Base-by-base conservation (phyloP, 371 early-diverging fungal species). In the Massospora cicadina region DNA sequence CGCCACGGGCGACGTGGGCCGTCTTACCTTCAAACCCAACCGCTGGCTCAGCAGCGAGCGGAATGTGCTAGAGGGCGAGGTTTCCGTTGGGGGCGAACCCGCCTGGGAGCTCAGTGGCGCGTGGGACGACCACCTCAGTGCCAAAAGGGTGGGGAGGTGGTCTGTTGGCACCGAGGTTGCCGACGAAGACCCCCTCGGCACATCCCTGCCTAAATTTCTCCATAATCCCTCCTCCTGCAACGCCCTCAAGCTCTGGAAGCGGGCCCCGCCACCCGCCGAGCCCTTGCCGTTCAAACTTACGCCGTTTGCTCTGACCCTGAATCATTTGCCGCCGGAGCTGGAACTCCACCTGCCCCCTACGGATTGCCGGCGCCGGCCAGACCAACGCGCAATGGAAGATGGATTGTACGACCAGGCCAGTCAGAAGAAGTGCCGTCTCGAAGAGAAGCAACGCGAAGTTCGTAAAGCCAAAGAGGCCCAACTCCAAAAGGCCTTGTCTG, bases 321-420 rank as follows among this genome's bases (percentile, higher is more conserved):
- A 90, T 72, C 79, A 91, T 65, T 67, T 79, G 24, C 72, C 83
- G 0, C 69, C 76, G 0, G 65, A 67, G 23, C 77, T 90, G 25
- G 71, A 69, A 59, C 65, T 68, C 2, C 74, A 70, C 62, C 68
- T 91, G 53, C 82, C 85, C 23, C 85, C 82, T 1, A 87, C 89
- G 1, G 91, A 91, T 68, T 87, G 83, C 21, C 77, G 91, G 43
- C 77, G 85, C 59, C 77, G 90, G 17, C 87, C 87, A 10, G 89
- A 90, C 70, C 91, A 90, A 73, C 71, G 77, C 3, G 81, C 80
- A 0, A 80, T 86, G 83, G 86, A 86, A 66, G 73, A 72, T 30
- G 88, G 83, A 7, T 72, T 78, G 60, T 90, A 83, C 67, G 87
- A 87, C 56, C 32, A 73, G 3, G 91, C 91, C 12, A 77, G 78